Evolutionary conservation across 345 rosid species (phyloP).

Genomic region (Rhodamnia argentea): DNA sequence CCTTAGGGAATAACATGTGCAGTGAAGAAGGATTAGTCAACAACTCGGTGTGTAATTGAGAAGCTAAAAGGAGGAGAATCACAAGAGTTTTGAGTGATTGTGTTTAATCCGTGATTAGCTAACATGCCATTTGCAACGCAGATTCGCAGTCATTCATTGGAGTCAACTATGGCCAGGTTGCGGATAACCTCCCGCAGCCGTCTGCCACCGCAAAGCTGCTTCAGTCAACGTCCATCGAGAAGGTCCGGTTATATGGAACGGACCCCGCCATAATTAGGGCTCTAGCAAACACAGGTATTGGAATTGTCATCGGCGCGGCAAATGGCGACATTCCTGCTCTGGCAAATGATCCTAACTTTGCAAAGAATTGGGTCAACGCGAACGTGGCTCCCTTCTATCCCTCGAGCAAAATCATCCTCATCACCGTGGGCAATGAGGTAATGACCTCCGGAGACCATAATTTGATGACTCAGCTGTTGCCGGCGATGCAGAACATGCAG

Average conservation of each 20-base stretch:
- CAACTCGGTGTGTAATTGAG: background rate
- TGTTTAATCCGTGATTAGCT: background rate
- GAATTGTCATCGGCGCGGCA: constrained; percentile 55
- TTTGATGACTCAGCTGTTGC: constrained; percentile 55
- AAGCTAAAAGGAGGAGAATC: background rate
- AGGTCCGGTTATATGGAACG: constrained; percentile 66
- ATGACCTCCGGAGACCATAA: constrained; percentile 30
- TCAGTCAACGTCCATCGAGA: constrained; percentile 58
- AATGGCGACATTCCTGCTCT: constrained; percentile 71
- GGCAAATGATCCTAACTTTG: constrained; percentile 59
- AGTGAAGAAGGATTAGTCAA: background rate
- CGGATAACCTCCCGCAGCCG: constrained; percentile 78
- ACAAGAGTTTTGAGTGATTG: background rate
- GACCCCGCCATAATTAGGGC: constrained; percentile 68
- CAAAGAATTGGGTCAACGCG: constrained; percentile 51
- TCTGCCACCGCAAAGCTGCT: constrained; percentile 65
- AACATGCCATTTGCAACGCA: constrained; percentile 1
- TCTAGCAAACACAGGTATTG: constrained; percentile 67
- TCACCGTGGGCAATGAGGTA: constrained; percentile 77
- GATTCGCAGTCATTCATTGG: constrained; percentile 74
- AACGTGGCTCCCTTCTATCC: constrained; percentile 73
- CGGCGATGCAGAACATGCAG: constrained; percentile 75
- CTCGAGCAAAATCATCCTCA: constrained; percentile 64
- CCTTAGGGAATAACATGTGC: background rate
- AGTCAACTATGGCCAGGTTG: constrained; percentile 73